These are phyloP conservation scores for Hypoxylon perforatum DNA, from an alignment of 495 filamentous ascomycete genomes.

Conservation along the genomic window DNA sequence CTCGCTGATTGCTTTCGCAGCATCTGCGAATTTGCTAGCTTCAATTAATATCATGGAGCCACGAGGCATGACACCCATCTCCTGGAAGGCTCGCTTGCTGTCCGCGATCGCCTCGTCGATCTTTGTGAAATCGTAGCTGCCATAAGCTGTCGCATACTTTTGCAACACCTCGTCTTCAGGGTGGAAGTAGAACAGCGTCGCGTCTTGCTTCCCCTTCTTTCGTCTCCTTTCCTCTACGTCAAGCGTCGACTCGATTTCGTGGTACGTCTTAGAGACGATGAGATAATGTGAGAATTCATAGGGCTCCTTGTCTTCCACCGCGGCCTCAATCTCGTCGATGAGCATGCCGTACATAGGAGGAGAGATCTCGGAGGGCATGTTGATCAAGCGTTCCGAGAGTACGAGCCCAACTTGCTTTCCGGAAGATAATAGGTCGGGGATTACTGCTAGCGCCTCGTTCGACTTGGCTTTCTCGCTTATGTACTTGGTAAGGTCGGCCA, in stretches of 20 bases:
- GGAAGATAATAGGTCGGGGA: conserved; percentile 67
- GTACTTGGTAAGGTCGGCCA: conserved; percentile 78
- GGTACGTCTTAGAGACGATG: conserved; percentile 88
- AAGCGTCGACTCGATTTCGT: conserved; percentile 83
- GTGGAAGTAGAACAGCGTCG: conserved; percentile 84
- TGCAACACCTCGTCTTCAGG: conserved; percentile 94
- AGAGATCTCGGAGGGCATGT: conserved; percentile 90
- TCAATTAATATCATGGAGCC: conserved; percentile 85
- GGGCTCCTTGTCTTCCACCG: conserved; percentile 89
- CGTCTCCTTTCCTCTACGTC: conserved; percentile 74
- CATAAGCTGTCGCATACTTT: conserved; percentile 72
- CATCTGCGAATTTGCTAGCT: conserved; percentile 70
- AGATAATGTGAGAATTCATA: conserved; percentile 95
- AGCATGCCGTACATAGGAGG: conserved; percentile 98
- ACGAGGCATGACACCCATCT: conserved; percentile 85
- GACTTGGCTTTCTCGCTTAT: conserved; percentile 68
- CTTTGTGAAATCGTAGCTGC: conserved; percentile 79
- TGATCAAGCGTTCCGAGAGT: conserved; percentile 90
- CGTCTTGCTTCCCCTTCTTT: conserved; percentile 75
- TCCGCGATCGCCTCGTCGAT: conserved; percentile 84
- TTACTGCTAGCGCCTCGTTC: conserved; percentile 62
- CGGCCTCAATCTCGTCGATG: conserved; percentile 89
- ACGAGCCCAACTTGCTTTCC: conserved; percentile 76
- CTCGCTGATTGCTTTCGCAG: conserved; percentile 76
- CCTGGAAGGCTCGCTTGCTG: conserved; percentile 93